Conservation (phyloP, 495 filamentous ascomycete species). For the Hyaloscypha finlandica region DNA sequence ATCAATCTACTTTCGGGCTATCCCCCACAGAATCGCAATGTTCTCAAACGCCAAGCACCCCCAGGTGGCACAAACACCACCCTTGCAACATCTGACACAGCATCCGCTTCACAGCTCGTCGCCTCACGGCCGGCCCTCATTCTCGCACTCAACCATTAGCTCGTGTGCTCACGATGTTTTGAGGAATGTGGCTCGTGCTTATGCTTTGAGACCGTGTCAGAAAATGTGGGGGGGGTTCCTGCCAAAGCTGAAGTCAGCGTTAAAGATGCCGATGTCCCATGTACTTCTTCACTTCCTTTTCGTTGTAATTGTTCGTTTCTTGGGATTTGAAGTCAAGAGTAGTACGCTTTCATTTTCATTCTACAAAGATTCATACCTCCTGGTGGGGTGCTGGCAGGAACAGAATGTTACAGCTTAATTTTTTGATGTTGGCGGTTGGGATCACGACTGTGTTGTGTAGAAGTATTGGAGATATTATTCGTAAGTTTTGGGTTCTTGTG, state of each 20-base stretch:
- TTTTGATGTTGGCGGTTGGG: conserved; percentile 12
- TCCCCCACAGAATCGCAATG: background rate
- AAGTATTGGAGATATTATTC: conserved; percentile 11
- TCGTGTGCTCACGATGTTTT: background rate
- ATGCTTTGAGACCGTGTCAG: background rate
- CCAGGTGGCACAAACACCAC: background rate
- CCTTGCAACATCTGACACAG: background rate
- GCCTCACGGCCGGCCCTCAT: background rate
- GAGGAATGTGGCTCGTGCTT: background rate
- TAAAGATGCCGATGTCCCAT: background rate
- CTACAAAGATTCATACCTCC: conserved; percentile 8
- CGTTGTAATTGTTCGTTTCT: background rate
- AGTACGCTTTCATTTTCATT: background rate
- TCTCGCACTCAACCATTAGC: background rate
- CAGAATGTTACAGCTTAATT: conserved; percentile 12
- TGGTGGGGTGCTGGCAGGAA: conserved; percentile 12
- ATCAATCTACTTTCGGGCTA: background rate
- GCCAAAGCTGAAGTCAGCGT: background rate
- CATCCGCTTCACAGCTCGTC: conserved; percentile 1
- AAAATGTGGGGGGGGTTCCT: background rate
- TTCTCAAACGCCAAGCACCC: background rate
- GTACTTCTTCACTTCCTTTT: background rate
- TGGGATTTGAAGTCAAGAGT: background rate
- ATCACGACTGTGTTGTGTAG: background rate
- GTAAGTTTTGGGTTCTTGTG: background rate